Conservation (phyloP, 2,329 filamentous ascomycete species). For the Leptographium flavum region DNA sequence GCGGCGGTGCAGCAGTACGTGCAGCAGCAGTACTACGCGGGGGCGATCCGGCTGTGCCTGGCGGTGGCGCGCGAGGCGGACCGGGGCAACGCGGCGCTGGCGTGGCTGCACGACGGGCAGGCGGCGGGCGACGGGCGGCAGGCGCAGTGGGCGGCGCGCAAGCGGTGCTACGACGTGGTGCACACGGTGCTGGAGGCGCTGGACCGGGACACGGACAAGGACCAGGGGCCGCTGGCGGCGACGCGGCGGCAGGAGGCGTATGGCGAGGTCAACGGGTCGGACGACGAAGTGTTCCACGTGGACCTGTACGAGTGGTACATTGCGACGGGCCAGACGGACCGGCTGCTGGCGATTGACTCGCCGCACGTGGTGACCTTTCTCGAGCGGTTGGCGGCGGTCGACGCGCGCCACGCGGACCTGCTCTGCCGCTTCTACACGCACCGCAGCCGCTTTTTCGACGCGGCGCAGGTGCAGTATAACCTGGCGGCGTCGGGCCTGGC, state of each 20-base stretch:
- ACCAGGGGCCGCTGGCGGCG: conserved; percentile 58
- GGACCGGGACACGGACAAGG: conserved; percentile 52
- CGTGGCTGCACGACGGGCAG: conserved; percentile 76
- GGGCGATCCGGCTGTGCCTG: conserved; percentile 77
- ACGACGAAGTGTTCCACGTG: conserved; percentile 89
- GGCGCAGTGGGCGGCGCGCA: conserved; percentile 54
- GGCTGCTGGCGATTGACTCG: conserved; percentile 72
- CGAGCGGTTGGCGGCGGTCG: conserved; percentile 55
- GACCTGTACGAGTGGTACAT: conserved; percentile 99
- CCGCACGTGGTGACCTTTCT: conserved; percentile 79
- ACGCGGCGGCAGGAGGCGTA: conserved; percentile 82
- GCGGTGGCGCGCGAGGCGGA: conserved; percentile 74
- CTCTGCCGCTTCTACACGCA: conserved; percentile 88
- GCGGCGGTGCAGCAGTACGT: conserved; percentile 69
- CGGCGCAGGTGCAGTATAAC: conserved; percentile 71
- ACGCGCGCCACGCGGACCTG: conserved; percentile 71
- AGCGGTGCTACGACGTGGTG: conserved; percentile 74
- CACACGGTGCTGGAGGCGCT: conserved; percentile 68
- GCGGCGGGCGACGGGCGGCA: conserved; percentile 57
- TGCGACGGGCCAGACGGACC: conserved; percentile 66
- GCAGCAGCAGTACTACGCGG: conserved; percentile 75
- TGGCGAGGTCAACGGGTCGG: conserved; percentile 71
- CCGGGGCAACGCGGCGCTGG: conserved; percentile 69
- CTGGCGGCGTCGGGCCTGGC: conserved; percentile 73
- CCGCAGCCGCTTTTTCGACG: conserved; percentile 69